A percentile compares a stretch with the other conserved stretches of the same genome.
phyloP scores from a whole-genome alignment of 148 eudicot genomes.

The Tetragonia tetragonoides region DNA sequence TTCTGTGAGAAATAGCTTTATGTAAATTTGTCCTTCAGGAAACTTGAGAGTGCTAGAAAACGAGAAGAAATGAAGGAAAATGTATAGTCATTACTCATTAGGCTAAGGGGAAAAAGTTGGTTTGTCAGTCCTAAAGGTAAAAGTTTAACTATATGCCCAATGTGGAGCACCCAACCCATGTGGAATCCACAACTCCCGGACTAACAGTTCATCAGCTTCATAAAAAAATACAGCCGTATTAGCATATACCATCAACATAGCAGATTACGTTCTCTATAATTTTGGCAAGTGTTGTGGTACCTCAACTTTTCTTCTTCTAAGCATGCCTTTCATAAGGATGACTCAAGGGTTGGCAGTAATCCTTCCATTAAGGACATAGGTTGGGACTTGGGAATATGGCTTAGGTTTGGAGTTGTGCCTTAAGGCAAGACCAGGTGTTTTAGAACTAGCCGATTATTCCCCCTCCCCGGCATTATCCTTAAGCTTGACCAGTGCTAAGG shows the following conservation, averaged over 20 bases:
- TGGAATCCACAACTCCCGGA: conserved; percentile 21
- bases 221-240: conserved; percentile 8
- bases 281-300: background rate
- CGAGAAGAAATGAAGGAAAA: background rate
- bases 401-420: no score
- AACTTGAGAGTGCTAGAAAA: conserved; percentile 1
- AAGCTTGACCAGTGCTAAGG: no score
- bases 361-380: no score
- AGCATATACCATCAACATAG: background rate
- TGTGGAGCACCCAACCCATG: conserved; percentile 17
- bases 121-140: conserved; percentile 19
- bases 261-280: background rate
- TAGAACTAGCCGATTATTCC: no score
- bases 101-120: conserved; percentile 11
- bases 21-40: background rate
- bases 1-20: background rate
- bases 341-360: no score
- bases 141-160: conserved; percentile 7
- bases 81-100: background rate
- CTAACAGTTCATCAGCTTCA: conserved; percentile 7
- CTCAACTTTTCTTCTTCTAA: no score
- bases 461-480: no score
- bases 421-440: no score
- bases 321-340: no score
- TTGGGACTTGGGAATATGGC: no score